A percentile compares a stretch with the other conserved stretches of the same genome.
Conservation (phyloP, 1,284 basidiomycete genomes). For the Xerocomus minutiporus region DNA sequence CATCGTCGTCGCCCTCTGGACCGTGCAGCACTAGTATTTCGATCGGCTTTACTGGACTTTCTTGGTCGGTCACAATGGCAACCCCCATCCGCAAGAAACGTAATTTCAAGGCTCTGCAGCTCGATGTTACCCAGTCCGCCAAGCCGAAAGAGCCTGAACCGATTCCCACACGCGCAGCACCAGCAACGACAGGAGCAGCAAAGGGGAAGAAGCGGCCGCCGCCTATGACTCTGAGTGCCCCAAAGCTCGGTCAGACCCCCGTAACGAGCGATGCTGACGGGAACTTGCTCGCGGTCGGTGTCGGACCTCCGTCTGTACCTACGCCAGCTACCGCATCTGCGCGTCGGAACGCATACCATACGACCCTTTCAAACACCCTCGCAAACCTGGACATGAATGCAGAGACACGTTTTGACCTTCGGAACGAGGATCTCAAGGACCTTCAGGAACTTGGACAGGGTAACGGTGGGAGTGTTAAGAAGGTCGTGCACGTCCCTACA, state of each 20-base stretch:
- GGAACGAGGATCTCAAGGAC: conserved; percentile 79
- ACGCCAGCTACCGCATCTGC: conserved; percentile 38
- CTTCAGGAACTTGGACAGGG: conserved; percentile 89
- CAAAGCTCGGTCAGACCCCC: conserved; percentile 43
- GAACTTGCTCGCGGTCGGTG: conserved; percentile 36
- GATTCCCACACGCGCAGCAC: conserved; percentile 36
- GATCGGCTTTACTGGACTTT: conserved; percentile 3
- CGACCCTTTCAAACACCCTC: conserved; percentile 68
- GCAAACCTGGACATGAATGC: conserved; percentile 71
- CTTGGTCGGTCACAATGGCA: conserved; percentile 28
- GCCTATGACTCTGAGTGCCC: conserved; percentile 51
- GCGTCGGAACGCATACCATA: conserved; percentile 62
- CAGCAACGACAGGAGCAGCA: conserved; percentile 29
- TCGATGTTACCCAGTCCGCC: conserved; percentile 50
- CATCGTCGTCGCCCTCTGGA: conserved; percentile 8
- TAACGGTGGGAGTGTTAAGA: conserved; percentile 97
- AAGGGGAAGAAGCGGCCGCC: conserved; percentile 59
- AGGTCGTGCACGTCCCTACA: conserved; percentile 90
- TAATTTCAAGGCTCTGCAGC: conserved; percentile 72
- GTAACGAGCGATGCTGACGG: conserved; percentile 37
- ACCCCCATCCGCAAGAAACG: conserved; percentile 69
- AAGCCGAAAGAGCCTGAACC: conserved; percentile 39
- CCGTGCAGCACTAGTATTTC: background rate
- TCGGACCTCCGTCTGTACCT: conserved; percentile 40
- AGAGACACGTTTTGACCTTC: conserved; percentile 72